Percentiles rank a stretch among this genome's conserved stretches.
These are phyloP conservation scores for Sporothrix inflata DNA, from an alignment of 2,329 filamentous ascomycete species.

Conservation along the genomic window DNA sequence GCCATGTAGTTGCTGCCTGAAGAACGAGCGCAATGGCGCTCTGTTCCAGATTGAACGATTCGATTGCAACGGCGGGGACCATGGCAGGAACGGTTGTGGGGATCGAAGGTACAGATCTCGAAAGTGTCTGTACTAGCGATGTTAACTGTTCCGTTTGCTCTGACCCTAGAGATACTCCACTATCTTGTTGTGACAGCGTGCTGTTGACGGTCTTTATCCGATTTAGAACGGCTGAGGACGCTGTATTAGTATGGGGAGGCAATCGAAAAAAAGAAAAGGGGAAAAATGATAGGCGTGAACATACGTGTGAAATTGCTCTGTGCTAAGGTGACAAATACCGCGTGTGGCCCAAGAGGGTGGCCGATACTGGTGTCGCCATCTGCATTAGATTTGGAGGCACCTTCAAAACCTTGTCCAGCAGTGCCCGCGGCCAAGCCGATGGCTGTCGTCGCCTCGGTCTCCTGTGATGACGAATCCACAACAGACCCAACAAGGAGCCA, in stretches of 20 bases:
- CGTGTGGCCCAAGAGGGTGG: conserved; percentile 67
- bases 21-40: conserved; percentile 64
- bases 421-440: conserved; percentile 76
- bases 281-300: conserved; percentile 38
- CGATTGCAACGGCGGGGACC: conserved; percentile 42
- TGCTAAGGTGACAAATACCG: conserved; percentile 31
- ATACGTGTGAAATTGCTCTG: conserved; percentile 34
- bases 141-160: conserved; percentile 64
- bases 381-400: conserved; percentile 55
- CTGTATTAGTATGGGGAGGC: conserved; percentile 13
- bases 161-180: conserved; percentile 64
- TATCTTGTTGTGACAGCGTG: conserved; percentile 44
- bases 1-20: conserved; percentile 78
- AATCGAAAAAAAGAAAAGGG: background rate
- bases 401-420: conserved; percentile 79
- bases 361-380: conserved; percentile 83
- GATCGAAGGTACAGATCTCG: conserved; percentile 40
- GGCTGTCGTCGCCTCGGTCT: conserved; percentile 53
- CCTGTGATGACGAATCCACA: conserved; percentile 59
- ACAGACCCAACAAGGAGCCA: conserved; percentile 95
- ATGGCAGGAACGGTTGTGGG: conserved; percentile 40
- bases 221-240: conserved; percentile 28
- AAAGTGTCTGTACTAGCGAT: conserved; percentile 65
- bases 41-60: conserved; percentile 40
- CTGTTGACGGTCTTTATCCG: conserved; percentile 32